Evolutionary conservation across 2,329 filamentous ascomycete species (phyloP).

Genomic region (Diaporthe sp.): DNA sequence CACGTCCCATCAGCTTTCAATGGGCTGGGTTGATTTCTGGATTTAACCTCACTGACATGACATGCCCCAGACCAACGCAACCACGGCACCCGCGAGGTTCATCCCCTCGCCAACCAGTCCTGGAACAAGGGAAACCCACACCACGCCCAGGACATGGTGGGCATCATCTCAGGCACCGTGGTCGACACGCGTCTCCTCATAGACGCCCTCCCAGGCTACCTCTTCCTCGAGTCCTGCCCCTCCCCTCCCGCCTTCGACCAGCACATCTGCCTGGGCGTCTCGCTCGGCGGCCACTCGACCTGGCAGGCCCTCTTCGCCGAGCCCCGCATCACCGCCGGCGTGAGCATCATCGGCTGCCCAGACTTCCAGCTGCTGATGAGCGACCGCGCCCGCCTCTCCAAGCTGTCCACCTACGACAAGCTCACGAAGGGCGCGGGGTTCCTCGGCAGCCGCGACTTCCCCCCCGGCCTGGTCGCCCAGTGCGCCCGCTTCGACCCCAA

Average conservation of each 20-base stretch:
- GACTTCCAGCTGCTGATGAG: slow-evolving; percentile 83
- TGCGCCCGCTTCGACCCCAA: slow-evolving; percentile 79
- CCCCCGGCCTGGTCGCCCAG: slow-evolving; percentile 70
- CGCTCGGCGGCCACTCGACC: slow-evolving; percentile 85
- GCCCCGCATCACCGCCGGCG: slow-evolving; percentile 79
- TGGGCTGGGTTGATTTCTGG: no score
- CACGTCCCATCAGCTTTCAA: not conserved
- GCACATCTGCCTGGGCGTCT: slow-evolving; percentile 84
- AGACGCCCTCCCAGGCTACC: slow-evolving; percentile 79
- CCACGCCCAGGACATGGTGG: slow-evolving; percentile 95
- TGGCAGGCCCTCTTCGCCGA: slow-evolving; percentile 88
- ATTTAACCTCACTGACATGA: not conserved
- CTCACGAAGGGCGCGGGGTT: slow-evolving; percentile 71
- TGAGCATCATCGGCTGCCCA: slow-evolving; percentile 88
- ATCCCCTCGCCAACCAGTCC: slow-evolving; percentile 75
- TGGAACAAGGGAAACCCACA: slow-evolving; percentile 83
- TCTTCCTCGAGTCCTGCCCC: slow-evolving; percentile 64
- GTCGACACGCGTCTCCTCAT: slow-evolving; percentile 81
- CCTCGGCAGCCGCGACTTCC: slow-evolving; percentile 82
- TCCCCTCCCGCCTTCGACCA: slow-evolving; percentile 57
- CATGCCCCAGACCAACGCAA: slow-evolving; percentile 79
- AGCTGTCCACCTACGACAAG: slow-evolving; percentile 68
- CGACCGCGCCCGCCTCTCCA: slow-evolving; percentile 80
- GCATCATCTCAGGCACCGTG: slow-evolving; percentile 77
- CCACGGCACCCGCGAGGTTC: slow-evolving; percentile 80